Evolutionary conservation across 306 rosid genomes (phyloP), one percentile per base, ranked within the genome.

Genomic region (Cicer cuneatum): DNA sequence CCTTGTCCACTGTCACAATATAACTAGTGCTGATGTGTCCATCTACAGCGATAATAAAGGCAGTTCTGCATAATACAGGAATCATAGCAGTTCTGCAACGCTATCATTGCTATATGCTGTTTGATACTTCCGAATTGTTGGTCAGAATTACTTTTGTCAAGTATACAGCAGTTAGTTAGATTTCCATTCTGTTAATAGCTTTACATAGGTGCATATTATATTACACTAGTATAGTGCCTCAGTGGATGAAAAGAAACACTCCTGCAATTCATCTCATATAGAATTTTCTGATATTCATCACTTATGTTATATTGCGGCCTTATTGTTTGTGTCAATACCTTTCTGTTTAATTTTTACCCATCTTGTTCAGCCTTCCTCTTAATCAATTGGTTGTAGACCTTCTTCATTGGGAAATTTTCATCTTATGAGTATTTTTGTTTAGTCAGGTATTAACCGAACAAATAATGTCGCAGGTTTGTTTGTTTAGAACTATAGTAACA

Each of bases 401-500:
- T 49, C 47, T 71, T 71, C 58, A 52, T 62, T 46, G 70, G 64
- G 35, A 29, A 29, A 29, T 29, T 29, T 29, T 29, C 35, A 29
- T 29, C 35, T 4, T 3, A 29, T 29, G 35, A 29, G 35, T 29
- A 29, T 29, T 29, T 29, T 29, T 71, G 72, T 56, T 1, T 42
- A 63, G 35, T 62, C 40, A 3, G 72, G n/a, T 39, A 61, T 40
- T 60, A 70, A 70, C 9, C 70, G 47, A 62, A 49, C 10, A 24
- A 40, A 33, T 19, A 49, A 11, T 61, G 24, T 62, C 11, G 29
- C 35, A 11, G 53, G 41, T 45, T 69, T 69, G 16, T 33, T 33
- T 37, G 53, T 35, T 7, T 63, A 53, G 74, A 51, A 71, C 41
- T 53, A 57, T 43, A 15, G 74, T 58, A 80, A 43, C 69, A 24